Base-by-base conservation (phyloP, 1,139 yeast genomes). In the Zygosaccharomyces pseudobailii region DNA sequence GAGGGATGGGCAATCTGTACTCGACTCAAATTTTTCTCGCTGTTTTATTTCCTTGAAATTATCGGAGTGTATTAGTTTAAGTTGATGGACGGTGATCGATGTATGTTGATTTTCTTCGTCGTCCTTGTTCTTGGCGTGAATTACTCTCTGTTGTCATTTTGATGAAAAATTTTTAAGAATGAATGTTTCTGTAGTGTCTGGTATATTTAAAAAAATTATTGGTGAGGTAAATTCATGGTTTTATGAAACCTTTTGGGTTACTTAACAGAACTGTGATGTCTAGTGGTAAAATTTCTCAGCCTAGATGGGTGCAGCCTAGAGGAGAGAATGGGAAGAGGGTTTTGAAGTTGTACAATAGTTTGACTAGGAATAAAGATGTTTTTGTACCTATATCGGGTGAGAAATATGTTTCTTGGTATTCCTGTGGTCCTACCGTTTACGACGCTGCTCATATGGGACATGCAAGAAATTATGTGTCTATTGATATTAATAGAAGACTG, bases 361-460 rank as follows among this genome's bases (percentile, higher is more conserved):
- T 92, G 57, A 92, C 97, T 8, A 77, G 95, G 56, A 68, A 80
- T 34, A 92, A 92, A 64, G 86, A 80, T 34, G 86, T 75, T 46
- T 90, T 92, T 59, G 67, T 80, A 20, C 92, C 97, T 3, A 68
- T 74, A 49, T 71, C 73, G 42, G 66, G 68, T 4, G 73, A 75
- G 1, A 78, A 80, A 51, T 80, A 78, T 51, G 84, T 92, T 44
- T 78, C 90, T 3, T 92, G 99, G 99, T 92, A 92, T 71, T 87
- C 90, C 48, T 92, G 99, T 75, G 99, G 99, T 5, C 98, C 98
- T 9, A 92, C 99, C 0, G 97, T 92, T n/a, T 92, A 92, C 63
- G 96, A 92, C 67, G 83, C 94, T 38, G 81, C 94, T 45, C 99
- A 92, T 65, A 88, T 92, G 97, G 99, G 99, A n/a, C 99, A 94